Base-by-base conservation (phyloP, 352 stramenopile genomes). In the Globisporangium camurandrum region DNA sequence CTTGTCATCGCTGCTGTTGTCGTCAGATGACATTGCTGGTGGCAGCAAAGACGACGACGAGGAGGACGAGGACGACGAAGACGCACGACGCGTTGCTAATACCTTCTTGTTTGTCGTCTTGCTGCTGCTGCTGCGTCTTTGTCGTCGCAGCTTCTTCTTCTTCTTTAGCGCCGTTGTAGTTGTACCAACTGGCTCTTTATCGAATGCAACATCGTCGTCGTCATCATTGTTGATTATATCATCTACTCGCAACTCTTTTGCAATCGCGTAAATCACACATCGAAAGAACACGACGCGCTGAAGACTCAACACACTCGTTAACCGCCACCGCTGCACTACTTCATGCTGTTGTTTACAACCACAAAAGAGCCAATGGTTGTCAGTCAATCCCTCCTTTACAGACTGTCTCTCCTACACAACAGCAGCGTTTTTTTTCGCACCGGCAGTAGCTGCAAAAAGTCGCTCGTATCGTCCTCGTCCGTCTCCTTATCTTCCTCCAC, bases 251-350 rank as follows among this genome's bases (percentile, higher is more conserved):
- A 59, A 49, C 49, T 78, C 65, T 0, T 16, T 44, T 42, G 59
- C 53, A 8, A 81, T 50, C 20, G 66, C 52, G 7, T 76, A 51
- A 11, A 82, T 57, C 4, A 84, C 61, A 33, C 71, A 76, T 4
- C 71, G 71, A 31, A 82, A 83, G 41, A 74, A 84, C 7, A 84
- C 56, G 22, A 88, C 48, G 17, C 76, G 69, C 47, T 86, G 76
- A 5, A 79, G 52, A 23, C 55, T 49, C 27, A 88, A 30, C 17
- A 86, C 47, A 57, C 64, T 84, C 8, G 71, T 64, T 31, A 84
- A 26, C 14, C 62, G 28, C n/a, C 64, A 58, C 31, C 62, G 63
- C 6, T 48, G 46, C 23, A 69, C 38, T 1, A 84, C 45, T 1
- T 84, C 64, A 24, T 67, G 50, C 75, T 84, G 33, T 30, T 6